Evolutionary conservation across 306 rosid genomes (phyloP).

Genomic region (Castanea mollissima): DNA sequence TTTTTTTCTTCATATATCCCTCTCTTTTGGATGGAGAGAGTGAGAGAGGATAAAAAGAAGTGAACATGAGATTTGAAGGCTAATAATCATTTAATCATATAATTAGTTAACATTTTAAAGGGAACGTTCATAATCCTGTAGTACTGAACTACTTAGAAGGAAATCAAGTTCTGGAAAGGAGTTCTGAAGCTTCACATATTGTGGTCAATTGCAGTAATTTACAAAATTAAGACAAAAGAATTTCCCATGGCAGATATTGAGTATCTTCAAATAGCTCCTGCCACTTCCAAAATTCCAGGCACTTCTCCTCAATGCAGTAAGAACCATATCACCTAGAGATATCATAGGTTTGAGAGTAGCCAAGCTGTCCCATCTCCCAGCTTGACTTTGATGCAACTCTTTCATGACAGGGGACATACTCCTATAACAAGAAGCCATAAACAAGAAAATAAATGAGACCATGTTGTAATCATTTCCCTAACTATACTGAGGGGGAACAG

Average conservation of each 20-base stretch:
- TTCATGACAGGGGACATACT: slow-evolving; percentile 89
- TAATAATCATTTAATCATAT: slow-evolving; percentile 22
- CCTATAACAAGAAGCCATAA: slow-evolving; percentile 41
- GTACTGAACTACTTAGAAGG: slow-evolving; percentile 47
- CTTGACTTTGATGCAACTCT: slow-evolving; percentile 85
- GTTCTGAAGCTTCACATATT: slow-evolving; percentile 46
- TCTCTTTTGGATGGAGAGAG: not conserved
- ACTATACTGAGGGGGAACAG: not conserved
- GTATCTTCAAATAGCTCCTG: slow-evolving; percentile 40
- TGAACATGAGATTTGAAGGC: slow-evolving; percentile 6
- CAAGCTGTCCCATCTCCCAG: slow-evolving; percentile 80
- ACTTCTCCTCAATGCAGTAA: slow-evolving; percentile 31
- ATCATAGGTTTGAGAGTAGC: slow-evolving; percentile 64
- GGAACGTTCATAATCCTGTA: slow-evolving; percentile 39
- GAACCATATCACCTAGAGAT: slow-evolving; percentile 58
- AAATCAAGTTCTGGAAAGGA: slow-evolving; percentile 45
- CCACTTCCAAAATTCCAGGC: slow-evolving; percentile 57
- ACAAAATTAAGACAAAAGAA: slow-evolving; percentile 35
- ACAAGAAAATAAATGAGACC: not conserved
- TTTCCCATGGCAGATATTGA: slow-evolving; percentile 32
- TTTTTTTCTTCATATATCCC: not conserved
- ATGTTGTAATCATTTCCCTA: not conserved
- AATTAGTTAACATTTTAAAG: slow-evolving; percentile 40
- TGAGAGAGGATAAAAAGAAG: not conserved
- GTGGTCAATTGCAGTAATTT: slow-evolving; percentile 61